Conservation (phyloP, 768 basidiomycete genomes). For the Xanthoconium stramineum region DNA sequence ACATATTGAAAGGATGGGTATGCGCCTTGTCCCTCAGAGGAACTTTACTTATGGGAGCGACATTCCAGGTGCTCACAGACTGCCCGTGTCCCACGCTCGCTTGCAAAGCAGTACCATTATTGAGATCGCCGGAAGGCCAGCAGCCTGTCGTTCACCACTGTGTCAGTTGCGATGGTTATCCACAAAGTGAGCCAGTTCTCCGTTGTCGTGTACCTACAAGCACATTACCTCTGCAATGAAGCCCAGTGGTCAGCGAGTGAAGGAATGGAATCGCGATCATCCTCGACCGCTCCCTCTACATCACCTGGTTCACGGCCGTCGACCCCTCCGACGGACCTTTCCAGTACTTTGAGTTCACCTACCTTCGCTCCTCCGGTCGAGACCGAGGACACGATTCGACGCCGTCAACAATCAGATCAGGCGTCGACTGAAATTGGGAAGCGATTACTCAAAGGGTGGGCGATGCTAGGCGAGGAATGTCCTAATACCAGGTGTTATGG, state of each 20-base stretch:
- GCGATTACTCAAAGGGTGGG: constrained; percentile 77
- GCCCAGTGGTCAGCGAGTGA: constrained; percentile 8
- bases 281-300: constrained; percentile 44
- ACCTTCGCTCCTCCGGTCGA: constrained; percentile 63
- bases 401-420: constrained; percentile 76
- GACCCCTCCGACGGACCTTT: constrained; percentile 77
- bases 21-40: not conserved
- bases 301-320: constrained; percentile 60
- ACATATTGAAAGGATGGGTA: constrained; percentile 79
- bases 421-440: constrained; percentile 81
- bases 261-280: constrained; percentile 30
- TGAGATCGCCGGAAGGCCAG: constrained; percentile 61
- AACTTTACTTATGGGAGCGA: constrained; percentile 7
- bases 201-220: not conserved
- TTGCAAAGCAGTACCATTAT: constrained; percentile 62
- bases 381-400: constrained; percentile 59
- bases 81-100: constrained; percentile 50
- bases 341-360: constrained; percentile 57
- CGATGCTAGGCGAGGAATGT: constrained; percentile 89
- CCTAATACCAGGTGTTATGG: constrained; percentile 67
- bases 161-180: constrained; percentile 54
- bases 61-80: constrained; percentile 59
- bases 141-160: constrained; percentile 52
- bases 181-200: constrained; percentile 29
- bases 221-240: constrained; percentile 9